These are phyloP conservation scores for Exophiala aquamarina DNA, from an alignment of 2,329 filamentous ascomycete species.

Conservation along the genomic window DNA sequence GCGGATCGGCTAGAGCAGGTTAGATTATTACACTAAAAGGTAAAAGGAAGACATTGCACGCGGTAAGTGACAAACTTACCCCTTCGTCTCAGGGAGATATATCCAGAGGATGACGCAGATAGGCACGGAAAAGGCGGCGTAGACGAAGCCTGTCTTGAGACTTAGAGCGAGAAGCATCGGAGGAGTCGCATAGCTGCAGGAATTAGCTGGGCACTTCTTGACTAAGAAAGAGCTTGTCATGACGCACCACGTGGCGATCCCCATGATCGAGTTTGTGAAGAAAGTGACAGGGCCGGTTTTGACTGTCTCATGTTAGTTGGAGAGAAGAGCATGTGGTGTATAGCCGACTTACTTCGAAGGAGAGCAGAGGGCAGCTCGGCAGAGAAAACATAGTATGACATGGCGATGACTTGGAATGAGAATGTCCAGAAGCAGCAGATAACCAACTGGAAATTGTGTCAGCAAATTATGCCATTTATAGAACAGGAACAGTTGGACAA, in stretches of 20 bases:
- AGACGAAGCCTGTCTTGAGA: conserved; percentile 20
- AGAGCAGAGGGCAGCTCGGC: background rate
- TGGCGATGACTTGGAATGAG: background rate
- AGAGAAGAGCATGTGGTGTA: too few species aligned
- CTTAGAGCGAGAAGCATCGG: conserved; percentile 24
- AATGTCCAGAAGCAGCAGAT: conserved; percentile 2
- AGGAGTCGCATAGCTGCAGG: background rate
- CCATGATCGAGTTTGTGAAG: too few species aligned
- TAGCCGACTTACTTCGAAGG: background rate
- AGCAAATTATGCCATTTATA: too few species aligned
- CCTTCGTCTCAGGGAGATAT: background rate
- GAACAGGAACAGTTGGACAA: too few species aligned
- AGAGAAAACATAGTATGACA: conserved; percentile 2
- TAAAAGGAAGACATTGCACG: too few species aligned
- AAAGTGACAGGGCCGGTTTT: too few species aligned
- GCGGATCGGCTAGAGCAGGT: conserved; percentile 31
- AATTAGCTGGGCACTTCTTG: too few species aligned
- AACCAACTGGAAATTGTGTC: background rate
- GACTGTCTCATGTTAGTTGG: too few species aligned
- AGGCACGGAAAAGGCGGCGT: conserved; percentile 33
- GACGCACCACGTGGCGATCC: too few species aligned
- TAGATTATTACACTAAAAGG: too few species aligned
- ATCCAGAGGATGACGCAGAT: conserved; percentile 37
- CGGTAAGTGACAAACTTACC: background rate
- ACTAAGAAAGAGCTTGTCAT: too few species aligned